Base-by-base conservation (phyloP, 2,329 filamentous ascomycete species). In the Alternaria atra region DNA sequence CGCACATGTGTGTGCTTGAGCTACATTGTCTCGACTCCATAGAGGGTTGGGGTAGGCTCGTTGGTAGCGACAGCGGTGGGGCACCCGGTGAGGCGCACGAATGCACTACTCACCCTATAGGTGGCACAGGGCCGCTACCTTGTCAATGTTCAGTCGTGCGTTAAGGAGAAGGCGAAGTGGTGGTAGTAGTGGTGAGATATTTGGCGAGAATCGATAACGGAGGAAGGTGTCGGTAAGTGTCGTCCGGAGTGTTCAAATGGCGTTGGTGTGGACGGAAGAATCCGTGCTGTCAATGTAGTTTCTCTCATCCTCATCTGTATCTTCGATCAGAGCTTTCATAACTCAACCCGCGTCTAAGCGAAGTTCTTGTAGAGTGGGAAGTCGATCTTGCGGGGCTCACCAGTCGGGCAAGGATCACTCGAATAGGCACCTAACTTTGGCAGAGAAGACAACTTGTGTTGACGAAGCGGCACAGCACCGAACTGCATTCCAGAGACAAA, bases 281-380 rank as follows among this genome's bases (percentile, higher is more conserved):
- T 10, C 12, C 12, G 46, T 9, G 30, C 3, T 5, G 46, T n/a
- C 23, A 6, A 25, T 9, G 13, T 25, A 12, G 46, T 25, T 48
- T 35, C 1, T 34, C 29, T 34, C 44, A 10, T 48, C 2, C 13
- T n/a, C 44, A n/a, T 23, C 4, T 30, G 29, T 23, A 48, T 35
- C 46, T 5, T 25, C 5, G 12, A 6, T 35, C 30, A 34, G 17
- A 35, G 5, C 30, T 4, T 6, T 34, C 30, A 34, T 8, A n/a
- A 0, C n/a, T 35, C 17, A 23, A 13, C 32, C 30, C 20, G 3
- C n/a, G 9, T 15, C n/a, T 48, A 55, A 15, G 53, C 44, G 30
- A 55, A 55, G 34, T 25, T 50, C 43, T 29, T 55, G 27, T 48
- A 40, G 23, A 55, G 32, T 5, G 43, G 53, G 8, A 40, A 40